Evolutionary conservation across 2,329 filamentous ascomycete genomes (phyloP).

Genomic region (Torrubiella hemipterigena): DNA sequence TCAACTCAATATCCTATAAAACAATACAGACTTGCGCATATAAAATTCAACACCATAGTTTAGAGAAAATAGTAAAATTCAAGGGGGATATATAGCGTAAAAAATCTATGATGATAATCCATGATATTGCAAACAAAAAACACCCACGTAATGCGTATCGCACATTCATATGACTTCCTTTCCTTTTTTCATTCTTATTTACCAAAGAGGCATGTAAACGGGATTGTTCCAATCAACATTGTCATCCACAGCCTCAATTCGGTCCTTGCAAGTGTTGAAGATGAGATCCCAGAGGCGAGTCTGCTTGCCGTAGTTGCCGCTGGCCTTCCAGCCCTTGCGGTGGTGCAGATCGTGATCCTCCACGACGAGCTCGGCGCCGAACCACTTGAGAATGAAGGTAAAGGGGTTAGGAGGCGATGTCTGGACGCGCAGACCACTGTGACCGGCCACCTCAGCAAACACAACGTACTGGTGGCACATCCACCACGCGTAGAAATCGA

Average conservation of each 20-base stretch:
- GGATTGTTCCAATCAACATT: background rate
- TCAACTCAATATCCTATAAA: too few relatives aligned
- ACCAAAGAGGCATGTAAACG: background rate
- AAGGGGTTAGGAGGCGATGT: conserved; percentile 18
- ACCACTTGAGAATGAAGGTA: conserved; percentile 17
- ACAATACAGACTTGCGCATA: too few relatives aligned
- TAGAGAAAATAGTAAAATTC: too few relatives aligned
- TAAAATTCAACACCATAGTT: too few relatives aligned
- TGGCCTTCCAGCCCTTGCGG: conserved; percentile 15
- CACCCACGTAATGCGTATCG: too few relatives aligned
- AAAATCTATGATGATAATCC: too few relatives aligned
- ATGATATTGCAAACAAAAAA: too few relatives aligned
- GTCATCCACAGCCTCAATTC: background rate
- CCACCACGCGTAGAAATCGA: conserved; percentile 30
- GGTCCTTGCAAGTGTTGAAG: background rate
- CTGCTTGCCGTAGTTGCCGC: background rate
- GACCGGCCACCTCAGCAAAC: conserved; percentile 21
- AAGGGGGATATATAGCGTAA: too few relatives aligned
- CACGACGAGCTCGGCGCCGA: conserved; percentile 22
- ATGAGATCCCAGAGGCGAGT: background rate
- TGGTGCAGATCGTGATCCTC: conserved; percentile 27
- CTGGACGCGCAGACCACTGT: conserved; percentile 21
- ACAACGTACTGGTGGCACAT: conserved; percentile 25
- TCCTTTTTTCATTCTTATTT: too few relatives aligned
- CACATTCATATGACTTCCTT: too few relatives aligned